Conservation (phyloP, 108 stramenopile genomes). For the Skeletonema potamos region DNA sequence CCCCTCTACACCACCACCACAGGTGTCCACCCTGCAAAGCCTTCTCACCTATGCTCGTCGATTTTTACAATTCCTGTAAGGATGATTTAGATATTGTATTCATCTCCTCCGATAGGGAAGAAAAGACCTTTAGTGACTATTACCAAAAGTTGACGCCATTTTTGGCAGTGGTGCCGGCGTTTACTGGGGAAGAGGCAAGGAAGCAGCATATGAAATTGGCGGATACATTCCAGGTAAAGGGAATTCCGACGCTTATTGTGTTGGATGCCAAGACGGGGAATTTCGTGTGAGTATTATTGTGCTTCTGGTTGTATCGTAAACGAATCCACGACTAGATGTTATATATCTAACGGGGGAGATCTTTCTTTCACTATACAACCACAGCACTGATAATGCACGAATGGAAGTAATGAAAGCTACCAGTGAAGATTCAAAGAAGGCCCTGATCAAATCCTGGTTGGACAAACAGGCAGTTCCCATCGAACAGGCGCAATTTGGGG, state of each 20-base stretch:
- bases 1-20: neutral
- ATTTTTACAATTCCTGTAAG: constrained; percentile 57
- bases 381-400: constrained; percentile 48
- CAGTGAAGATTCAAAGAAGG: constrained; percentile 33
- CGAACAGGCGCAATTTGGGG: constrained; percentile 39
- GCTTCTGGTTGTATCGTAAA: neutral
- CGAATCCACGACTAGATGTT: neutral
- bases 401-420: constrained; percentile 47
- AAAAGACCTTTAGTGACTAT: constrained; percentile 58
- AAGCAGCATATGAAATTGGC: constrained; percentile 54
- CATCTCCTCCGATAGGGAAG: constrained; percentile 62
- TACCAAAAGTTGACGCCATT: constrained; percentile 71
- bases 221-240: constrained; percentile 52
- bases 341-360: neutral
- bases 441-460: constrained; percentile 58
- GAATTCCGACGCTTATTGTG: constrained; percentile 71
- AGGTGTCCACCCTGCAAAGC: constrained; percentile 62
- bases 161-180: constrained; percentile 47
- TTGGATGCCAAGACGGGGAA: constrained; percentile 72
- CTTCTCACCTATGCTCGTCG: constrained; percentile 65
- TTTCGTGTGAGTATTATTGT: constrained; percentile 29
- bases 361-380: neutral
- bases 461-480: constrained; percentile 53
- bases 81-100: constrained; percentile 66
- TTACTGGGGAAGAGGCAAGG: constrained; percentile 30